phyloP scores from a whole-genome alignment of 2,329 filamentous ascomycete genomes.

The Arthrocladium fulminans region DNA sequence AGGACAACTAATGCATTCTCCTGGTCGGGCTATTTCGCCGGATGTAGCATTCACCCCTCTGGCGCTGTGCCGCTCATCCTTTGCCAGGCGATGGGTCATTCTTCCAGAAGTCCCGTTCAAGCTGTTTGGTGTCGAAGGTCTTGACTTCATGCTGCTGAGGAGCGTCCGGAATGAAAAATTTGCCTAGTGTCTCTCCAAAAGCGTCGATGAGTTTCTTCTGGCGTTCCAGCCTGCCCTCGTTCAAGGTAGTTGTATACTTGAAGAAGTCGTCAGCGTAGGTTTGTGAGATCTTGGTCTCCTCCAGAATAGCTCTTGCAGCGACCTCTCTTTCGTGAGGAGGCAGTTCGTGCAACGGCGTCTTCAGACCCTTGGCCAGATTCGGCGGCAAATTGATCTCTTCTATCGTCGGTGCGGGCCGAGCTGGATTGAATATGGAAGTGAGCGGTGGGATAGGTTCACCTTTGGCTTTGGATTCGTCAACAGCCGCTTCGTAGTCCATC shows the following conservation, averaged over 20 bases:
- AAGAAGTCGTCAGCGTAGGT: conserved; percentile 20
- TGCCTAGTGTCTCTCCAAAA: conserved; percentile 22
- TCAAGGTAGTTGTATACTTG: conserved; percentile 20
- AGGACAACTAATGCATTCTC: neutral
- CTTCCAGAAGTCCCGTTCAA: conserved; percentile 21
- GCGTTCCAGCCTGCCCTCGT: conserved; percentile 19
- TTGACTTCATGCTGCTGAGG: conserved; percentile 20
- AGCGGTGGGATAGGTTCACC: conserved; percentile 35
- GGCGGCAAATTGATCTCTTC: conserved; percentile 23
- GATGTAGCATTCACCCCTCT: too few relatives aligned
- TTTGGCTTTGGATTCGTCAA: conserved; percentile 49
- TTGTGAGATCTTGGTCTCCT: conserved; percentile 21
- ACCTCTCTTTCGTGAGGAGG: conserved; percentile 40
- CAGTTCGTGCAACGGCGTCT: conserved; percentile 32
- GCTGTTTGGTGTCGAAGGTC: conserved; percentile 15
- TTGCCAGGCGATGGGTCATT: conserved; percentile 8
- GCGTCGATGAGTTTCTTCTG: conserved; percentile 19
- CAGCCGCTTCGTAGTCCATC: conserved; percentile 67
- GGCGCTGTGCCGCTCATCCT: neutral
- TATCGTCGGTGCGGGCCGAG: conserved; percentile 26
- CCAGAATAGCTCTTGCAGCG: conserved; percentile 26
- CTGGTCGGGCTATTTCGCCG: too few relatives aligned
- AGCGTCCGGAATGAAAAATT: conserved; percentile 22
- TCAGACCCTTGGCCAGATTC: conserved; percentile 17
- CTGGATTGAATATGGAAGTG: conserved; percentile 37